Conservation (phyloP, 176 grass and related monocot genomes). For the Tuctoria greenei region DNA sequence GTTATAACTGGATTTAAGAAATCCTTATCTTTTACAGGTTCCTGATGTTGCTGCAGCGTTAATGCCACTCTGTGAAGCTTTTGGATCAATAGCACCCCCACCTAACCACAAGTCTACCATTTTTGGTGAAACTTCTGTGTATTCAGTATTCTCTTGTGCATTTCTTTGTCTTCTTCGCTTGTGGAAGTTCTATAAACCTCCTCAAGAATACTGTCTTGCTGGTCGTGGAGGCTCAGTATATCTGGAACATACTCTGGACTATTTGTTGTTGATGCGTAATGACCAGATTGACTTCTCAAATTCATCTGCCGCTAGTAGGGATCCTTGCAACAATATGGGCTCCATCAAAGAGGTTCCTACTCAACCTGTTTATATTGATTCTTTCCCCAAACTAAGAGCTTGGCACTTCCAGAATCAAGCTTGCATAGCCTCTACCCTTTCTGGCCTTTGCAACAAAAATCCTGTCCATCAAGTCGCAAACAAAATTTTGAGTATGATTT, state of each 20-base stretch:
- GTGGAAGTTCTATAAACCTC: constrained; percentile 94
- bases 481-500: constrained; percentile 60
- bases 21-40: constrained; percentile 51
- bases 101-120: constrained; percentile 62
- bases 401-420: constrained; percentile 76
- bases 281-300: constrained; percentile 51
- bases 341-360: constrained; percentile 43
- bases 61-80: constrained; percentile 96
- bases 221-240: constrained; percentile 76
- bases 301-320: constrained; percentile 47
- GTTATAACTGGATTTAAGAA: constrained; percentile 33
- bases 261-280: constrained; percentile 86
- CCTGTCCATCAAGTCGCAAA: constrained; percentile 54
- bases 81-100: constrained; percentile 78
- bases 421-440: constrained; percentile 63
- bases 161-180: constrained; percentile 96
- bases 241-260: constrained; percentile 82
- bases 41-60: constrained; percentile 86
- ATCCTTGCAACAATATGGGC: constrained; percentile 38
- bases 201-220: constrained; percentile 70
- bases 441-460: constrained; percentile 44
- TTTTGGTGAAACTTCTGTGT: constrained; percentile 72
- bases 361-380: constrained; percentile 56
- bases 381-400: constrained; percentile 64
- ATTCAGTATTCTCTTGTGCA: constrained; percentile 91